Evolutionary conservation across 257 asterid species (phyloP).

Genomic region (Verbena officinalis): DNA sequence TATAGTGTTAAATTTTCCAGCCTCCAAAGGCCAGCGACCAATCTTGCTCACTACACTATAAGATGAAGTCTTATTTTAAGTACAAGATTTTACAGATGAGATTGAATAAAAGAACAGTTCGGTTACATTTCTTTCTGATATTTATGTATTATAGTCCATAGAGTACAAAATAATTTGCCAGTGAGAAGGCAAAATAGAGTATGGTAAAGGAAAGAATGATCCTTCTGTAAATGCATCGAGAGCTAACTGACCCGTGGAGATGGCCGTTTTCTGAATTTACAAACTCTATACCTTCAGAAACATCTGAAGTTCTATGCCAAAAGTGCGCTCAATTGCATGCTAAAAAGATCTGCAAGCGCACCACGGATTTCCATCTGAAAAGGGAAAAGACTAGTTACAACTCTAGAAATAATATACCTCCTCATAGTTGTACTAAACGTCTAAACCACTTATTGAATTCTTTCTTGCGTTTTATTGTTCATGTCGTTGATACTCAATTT

Average conservation of each 20-base stretch:
- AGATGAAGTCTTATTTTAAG: not conserved
- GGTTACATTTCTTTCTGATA: not conserved
- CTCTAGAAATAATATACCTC: not conserved
- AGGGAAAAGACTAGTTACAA: not conserved
- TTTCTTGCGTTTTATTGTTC: not conserved
- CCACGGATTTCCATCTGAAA: constrained; percentile 90
- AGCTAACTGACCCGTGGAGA: not conserved
- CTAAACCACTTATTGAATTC: not conserved
- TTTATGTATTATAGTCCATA: not conserved
- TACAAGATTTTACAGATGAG: constrained; percentile 18
- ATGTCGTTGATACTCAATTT: not conserved
- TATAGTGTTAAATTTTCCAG: not conserved
- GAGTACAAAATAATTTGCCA: not conserved
- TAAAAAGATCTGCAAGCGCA: constrained; percentile 87
- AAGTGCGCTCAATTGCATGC: constrained; percentile 64
- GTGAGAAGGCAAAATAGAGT: too few relatives aligned
- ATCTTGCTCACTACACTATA: not conserved
- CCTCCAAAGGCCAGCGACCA: not conserved
- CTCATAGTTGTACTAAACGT: not conserved
- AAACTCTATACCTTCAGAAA: not conserved
- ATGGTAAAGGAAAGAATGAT: not conserved
- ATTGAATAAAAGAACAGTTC: not conserved
- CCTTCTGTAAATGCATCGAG: not conserved
- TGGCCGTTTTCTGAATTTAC: constrained; percentile 18
- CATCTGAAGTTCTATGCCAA: constrained; percentile 34